A percentile compares a stretch with the other conserved stretches of the same genome.
Evolutionary conservation across 1,139 yeast genomes (phyloP).

Genomic region (Yamadazyma kanchanaburiensis): DNA sequence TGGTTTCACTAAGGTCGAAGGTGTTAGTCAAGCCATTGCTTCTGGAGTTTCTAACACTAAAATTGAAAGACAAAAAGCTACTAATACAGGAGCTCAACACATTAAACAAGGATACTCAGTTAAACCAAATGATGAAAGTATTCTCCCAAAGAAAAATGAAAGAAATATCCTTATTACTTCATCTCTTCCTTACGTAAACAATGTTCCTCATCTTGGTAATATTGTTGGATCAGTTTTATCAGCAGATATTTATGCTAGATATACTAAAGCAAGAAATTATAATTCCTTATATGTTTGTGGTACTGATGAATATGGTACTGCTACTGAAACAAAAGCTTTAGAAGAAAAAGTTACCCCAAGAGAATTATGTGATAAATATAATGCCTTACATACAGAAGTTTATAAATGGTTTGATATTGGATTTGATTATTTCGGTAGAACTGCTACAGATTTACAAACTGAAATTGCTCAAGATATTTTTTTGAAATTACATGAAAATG

Average conservation of each 20-base stretch:
- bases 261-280: constrained; percentile 83
- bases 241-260: constrained; percentile 93
- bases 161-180: constrained; percentile 87
- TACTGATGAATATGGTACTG: constrained; percentile 99
- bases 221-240: constrained; percentile 91
- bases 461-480: constrained; percentile 95
- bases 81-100: constrained; percentile 56
- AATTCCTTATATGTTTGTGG: constrained; percentile 89
- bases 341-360: constrained; percentile 89
- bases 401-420: constrained; percentile 97
- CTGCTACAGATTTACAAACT: constrained; percentile 89
- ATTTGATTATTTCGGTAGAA: constrained; percentile 94
- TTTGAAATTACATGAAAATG: constrained; percentile 67
- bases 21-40: constrained; percentile 36
- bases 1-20: constrained; percentile 32
- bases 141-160: constrained; percentile 62
- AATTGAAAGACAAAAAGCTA: constrained; percentile 44
- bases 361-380: constrained; percentile 87
- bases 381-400: constrained; percentile 79
- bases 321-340: constrained; percentile 96
- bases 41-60: constrained; percentile 37
- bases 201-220: constrained; percentile 97
- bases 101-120: constrained; percentile 41
- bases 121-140: constrained; percentile 28
- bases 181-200: constrained; percentile 95